phyloP scores from a whole-genome alignment of 768 basidiomycete species.

The Rhizopogon sp. region DNA sequence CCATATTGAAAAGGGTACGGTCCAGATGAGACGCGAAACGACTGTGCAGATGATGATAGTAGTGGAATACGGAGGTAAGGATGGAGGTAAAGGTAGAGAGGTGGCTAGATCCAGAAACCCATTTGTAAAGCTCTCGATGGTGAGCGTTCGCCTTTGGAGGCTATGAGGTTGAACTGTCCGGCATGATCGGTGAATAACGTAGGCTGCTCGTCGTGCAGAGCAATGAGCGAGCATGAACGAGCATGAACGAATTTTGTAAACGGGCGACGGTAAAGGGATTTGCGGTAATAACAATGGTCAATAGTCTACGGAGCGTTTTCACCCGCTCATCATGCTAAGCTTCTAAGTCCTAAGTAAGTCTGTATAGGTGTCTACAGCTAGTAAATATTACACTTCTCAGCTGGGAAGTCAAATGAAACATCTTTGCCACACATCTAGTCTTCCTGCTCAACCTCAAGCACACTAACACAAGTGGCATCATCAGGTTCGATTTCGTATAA shows the following conservation, averaged over 20 bases:
- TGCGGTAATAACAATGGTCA: background rate
- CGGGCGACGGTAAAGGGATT: background rate
- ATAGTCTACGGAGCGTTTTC: too few relatives aligned
- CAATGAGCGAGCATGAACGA: constrained; percentile 20
- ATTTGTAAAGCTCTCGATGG: constrained; percentile 39
- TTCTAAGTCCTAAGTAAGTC: too few relatives aligned
- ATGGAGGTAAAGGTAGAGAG: constrained; percentile 67
- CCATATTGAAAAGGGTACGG: constrained; percentile 76
- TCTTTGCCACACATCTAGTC: background rate
- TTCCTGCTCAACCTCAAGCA: background rate
- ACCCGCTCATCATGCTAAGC: too few relatives aligned
- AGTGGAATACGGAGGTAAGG: constrained; percentile 65
- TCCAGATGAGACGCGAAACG: constrained; percentile 48
- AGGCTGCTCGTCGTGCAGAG: constrained; percentile 9
- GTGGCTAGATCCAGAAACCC: constrained; percentile 74
- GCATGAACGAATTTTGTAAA: background rate
- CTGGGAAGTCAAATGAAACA: background rate
- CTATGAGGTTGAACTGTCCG: constrained; percentile 3
- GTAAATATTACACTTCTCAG: background rate
- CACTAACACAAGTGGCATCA: background rate
- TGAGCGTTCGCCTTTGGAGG: constrained; percentile 17
- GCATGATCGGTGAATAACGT: constrained; percentile 6
- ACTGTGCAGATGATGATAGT: constrained; percentile 71
- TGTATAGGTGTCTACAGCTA: too few relatives aligned
- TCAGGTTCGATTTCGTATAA: background rate